Conservation (phyloP, 176 grass and related monocot genomes). For the Raddia guianensis region DNA sequence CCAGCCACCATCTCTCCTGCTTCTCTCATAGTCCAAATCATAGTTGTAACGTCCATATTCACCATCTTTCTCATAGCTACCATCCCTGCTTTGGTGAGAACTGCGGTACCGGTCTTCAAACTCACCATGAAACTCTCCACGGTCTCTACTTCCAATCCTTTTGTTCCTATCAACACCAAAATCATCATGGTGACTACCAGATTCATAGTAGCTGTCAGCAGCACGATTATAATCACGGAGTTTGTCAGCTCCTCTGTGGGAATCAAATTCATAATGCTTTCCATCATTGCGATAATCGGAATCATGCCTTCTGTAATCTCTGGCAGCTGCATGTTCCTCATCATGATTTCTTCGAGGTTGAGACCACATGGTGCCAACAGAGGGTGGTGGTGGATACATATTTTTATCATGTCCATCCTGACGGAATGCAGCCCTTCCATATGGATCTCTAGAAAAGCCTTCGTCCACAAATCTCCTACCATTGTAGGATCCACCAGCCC, state of each 20-base stretch:
- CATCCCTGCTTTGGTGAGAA: slow-evolving; percentile 65
- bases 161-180: slow-evolving; percentile 82
- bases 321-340: slow-evolving; percentile 65
- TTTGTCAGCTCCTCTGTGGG: slow-evolving; percentile 54
- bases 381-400: slow-evolving; percentile 62
- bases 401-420: slow-evolving; percentile 68
- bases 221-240: slow-evolving; percentile 56
- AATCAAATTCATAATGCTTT: slow-evolving; percentile 55
- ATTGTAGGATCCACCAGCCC: slow-evolving; percentile 74
- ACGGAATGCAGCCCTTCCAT: slow-evolving; percentile 67
- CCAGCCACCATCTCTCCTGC: slow-evolving; percentile 69
- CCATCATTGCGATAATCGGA: slow-evolving; percentile 46
- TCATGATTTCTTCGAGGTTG: slow-evolving; percentile 77
- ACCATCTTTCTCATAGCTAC: slow-evolving; percentile 69
- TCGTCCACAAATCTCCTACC: slow-evolving; percentile 75
- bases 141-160: slow-evolving; percentile 78
- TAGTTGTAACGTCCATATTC: slow-evolving; percentile 58
- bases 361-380: slow-evolving; percentile 65
- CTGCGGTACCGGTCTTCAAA: slow-evolving; percentile 54
- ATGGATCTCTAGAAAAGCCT: slow-evolving; percentile 65
- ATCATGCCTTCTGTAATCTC: slow-evolving; percentile 71
- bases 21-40: slow-evolving; percentile 74
- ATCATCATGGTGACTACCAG: slow-evolving; percentile 65
- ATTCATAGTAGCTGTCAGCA: slow-evolving; percentile 64
- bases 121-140: slow-evolving; percentile 51